Base-by-base conservation (phyloP, 139 green algal genomes). In the Picochlorum sp. region DNA sequence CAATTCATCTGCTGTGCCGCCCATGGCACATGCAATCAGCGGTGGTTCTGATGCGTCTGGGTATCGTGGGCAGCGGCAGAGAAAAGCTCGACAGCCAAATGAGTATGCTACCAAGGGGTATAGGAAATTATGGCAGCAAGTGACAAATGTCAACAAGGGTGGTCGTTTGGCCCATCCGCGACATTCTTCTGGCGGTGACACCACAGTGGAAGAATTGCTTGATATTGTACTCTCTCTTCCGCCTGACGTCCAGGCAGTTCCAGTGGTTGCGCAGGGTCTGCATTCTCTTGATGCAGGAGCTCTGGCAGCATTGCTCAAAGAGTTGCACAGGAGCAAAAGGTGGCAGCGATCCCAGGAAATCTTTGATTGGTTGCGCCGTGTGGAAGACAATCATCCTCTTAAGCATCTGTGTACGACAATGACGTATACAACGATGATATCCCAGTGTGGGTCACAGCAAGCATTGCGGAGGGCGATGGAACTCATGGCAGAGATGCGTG, bases 371-470 rank as follows among this genome's bases (percentile, higher is more conserved):
- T 69, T 95, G 60, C 72, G 88, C 4, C n/a, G 21, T 6, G 66
- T 89, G 61, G 71, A 74, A 13, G 55, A 70, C 8, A 20, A 47
- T 13, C 77, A 88, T 31, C 75, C 88, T 54, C 77, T 88, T 18
- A 74, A 80, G 2, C 37, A 56, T 15, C 72, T 95, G 50, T 90
- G 83, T 60, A 86, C 91, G 71, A 79, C 91, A 45, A 93, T 92
- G 81, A 93, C 87, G 4, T 95, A 91, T 83, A 94, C 87, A 31
- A 93, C 88, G 24, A 86, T 86, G 70, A 92, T 93, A 50, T 67
- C 65, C 7, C 77, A 83, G 65, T 85, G 78, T 49, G 78, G 76
- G 26, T 59, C 38, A 15, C 67, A 76, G 66, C 71, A 84, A 60
- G 76, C 80, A 63, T 73, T 85, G 31, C 67, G 74, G 44, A 51